phyloP scores from a whole-genome alignment of 768 basidiomycete genomes.

The Suillus plorans region DNA sequence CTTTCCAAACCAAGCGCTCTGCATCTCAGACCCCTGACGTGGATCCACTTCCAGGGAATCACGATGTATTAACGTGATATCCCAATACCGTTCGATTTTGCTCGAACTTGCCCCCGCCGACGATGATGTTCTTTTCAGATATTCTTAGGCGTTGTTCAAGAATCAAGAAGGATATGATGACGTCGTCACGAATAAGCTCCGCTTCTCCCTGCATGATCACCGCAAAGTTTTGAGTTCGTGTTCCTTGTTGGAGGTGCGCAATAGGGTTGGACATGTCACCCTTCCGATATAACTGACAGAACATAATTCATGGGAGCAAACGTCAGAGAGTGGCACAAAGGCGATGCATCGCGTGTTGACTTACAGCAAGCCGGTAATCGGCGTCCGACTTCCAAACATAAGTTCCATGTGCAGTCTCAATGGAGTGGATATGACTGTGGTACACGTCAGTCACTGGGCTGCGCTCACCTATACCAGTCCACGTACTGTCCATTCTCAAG shows the following conservation, averaged over 20 bases:
- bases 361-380: constrained; percentile 12
- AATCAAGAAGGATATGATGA: constrained; percentile 15
- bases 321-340: background rate
- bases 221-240: constrained; percentile 8
- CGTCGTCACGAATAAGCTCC: constrained; percentile 14
- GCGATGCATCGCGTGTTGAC: background rate
- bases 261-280: constrained; percentile 5
- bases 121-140: constrained; percentile 9
- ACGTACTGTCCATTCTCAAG: constrained; percentile 17
- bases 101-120: constrained; percentile 16
- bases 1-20: background rate
- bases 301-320: background rate
- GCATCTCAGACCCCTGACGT: background rate
- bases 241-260: constrained; percentile 11
- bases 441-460: background rate
- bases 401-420: constrained; percentile 7
- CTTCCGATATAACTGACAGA: constrained; percentile 12
- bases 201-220: constrained; percentile 12
- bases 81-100: constrained; percentile 12
- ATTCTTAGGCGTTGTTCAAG: constrained; percentile 16
- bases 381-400: constrained; percentile 17
- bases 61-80: background rate
- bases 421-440: constrained; percentile 11
- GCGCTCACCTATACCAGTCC: background rate
- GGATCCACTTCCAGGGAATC: background rate